phyloP scores from a whole-genome alignment of 495 filamentous ascomycete species.

The Lasiosphaeria ovina region DNA sequence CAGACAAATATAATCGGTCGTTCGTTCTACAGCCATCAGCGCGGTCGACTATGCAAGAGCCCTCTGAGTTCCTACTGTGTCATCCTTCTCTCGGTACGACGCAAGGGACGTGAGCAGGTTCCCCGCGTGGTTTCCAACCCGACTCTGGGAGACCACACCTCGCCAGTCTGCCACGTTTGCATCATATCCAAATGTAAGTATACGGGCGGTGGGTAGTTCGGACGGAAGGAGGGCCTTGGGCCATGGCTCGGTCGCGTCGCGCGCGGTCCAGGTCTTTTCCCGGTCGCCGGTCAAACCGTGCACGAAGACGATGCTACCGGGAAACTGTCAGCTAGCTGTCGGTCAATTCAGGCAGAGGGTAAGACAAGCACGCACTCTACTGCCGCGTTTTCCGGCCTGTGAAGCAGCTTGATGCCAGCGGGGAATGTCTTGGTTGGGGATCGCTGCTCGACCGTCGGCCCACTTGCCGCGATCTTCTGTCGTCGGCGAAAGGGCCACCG shows the following conservation, averaged over 20 bases:
- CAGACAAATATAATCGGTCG: constrained; percentile 33
- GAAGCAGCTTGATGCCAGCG: constrained; percentile 27
- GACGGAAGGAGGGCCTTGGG: constrained; percentile 22
- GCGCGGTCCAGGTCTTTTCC: constrained; percentile 23
- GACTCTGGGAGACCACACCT: constrained; percentile 20
- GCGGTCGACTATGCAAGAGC: background rate
- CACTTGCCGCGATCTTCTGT: no score
- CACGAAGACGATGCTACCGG: constrained; percentile 26
- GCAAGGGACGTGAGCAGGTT: constrained; percentile 25
- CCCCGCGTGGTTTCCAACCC: constrained; percentile 23
- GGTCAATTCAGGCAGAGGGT: background rate
- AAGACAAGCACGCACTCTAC: constrained; percentile 22
- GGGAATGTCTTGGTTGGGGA: constrained; percentile 22
- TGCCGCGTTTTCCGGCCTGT: constrained; percentile 13
- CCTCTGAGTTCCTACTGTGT: constrained; percentile 14
- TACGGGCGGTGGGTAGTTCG: constrained; percentile 23
- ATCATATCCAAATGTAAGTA: constrained; percentile 30
- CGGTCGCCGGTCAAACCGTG: constrained; percentile 26
- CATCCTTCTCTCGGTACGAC: constrained; percentile 17
- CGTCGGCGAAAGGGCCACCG: no score
- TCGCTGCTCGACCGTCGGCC: no score
- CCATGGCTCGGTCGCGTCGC: constrained; percentile 18
- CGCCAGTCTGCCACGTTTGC: constrained; percentile 20
- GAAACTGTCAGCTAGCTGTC: background rate
- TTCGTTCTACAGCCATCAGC: constrained; percentile 19